Evolutionary conservation across 768 basidiomycete species (phyloP), one percentile per base, ranked within the genome.

Genomic region (Galerina marginata): DNA sequence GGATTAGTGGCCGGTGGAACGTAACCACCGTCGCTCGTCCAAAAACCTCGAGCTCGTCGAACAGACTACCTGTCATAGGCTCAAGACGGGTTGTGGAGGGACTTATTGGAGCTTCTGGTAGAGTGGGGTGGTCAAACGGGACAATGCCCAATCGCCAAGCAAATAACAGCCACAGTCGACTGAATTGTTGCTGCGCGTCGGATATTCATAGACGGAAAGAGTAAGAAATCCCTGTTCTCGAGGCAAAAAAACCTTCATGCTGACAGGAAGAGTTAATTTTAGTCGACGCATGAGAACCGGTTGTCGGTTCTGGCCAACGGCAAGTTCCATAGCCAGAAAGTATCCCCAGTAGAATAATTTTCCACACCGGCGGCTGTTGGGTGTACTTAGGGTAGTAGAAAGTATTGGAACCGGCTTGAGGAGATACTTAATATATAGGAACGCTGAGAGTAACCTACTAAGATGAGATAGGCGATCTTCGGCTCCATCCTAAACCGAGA

Each of bases 1-100:
- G 69, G 39, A 69, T 71, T 36, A 65, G 58, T 2, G 67, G 64
- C 6, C 64, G 58, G 38, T 50, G 56, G 16, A 63, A 49, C 12
- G 62, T 49, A 16, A 60, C 61, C 37, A 55, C 56, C 20, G 46
- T 51, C 45, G 49, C 55, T 44, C 61, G 36, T 15, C 53, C 44
- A 43, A 61, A 45, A 37, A 49, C 25, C 23, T 57, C 60, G 7
- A 56, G 46, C 46, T 54, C 53, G 49, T 44, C 42, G 40, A 52
- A 36, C 26, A 56, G 26, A 25, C 45, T 57, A 37, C 47, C 57
- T 33, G 51, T 26, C 63, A 47, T 50, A 16, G 16, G 25, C 40
- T 39, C 36, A 37, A 50, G 23, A 36, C 26, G 14, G 42, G 15
- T 11, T n/a, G 44, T 15, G 14, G 50, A 29, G 56, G 46, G 40